Evolutionary conservation across 176 grass and related monocot genomes (phyloP).

Genomic region (Dendrocalamus sinicus): DNA sequence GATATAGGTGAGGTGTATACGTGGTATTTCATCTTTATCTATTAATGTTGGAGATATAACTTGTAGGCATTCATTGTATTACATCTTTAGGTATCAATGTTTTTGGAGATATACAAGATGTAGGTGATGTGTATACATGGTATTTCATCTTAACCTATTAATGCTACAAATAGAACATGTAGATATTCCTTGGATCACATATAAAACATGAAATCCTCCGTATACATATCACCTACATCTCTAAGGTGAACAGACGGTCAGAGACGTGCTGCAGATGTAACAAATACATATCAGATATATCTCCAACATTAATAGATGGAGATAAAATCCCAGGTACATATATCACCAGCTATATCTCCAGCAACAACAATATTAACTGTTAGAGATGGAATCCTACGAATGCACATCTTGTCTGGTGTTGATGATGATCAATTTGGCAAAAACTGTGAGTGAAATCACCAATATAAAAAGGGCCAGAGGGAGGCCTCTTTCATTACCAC

Average conservation of each 20-base stretch:
- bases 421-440: not conserved
- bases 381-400: not conserved
- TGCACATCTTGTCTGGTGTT: not conserved
- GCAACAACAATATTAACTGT: not conserved
- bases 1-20: not conserved
- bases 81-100: not conserved
- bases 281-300: not conserved
- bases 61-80: not conserved
- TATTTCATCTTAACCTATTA: not conserved
- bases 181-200: not conserved
- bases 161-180: not conserved
- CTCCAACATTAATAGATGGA: not conserved
- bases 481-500: conserved; percentile 9
- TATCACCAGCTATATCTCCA: not conserved
- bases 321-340: rapidly evolving
- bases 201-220: not conserved
- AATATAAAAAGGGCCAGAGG: conserved; percentile 35
- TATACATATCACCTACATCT: not conserved
- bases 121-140: not conserved
- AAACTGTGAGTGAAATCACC: conserved; percentile 1
- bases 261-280: rapidly evolving
- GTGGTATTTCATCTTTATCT: not conserved
- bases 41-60: not conserved
- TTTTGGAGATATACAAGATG: not conserved
- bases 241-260: not conserved